A percentile compares a stretch with the other conserved stretches of the same genome.
Conservation (phyloP, 2,329 filamentous ascomycete species). For the Aureobasidium uvarum region DNA sequence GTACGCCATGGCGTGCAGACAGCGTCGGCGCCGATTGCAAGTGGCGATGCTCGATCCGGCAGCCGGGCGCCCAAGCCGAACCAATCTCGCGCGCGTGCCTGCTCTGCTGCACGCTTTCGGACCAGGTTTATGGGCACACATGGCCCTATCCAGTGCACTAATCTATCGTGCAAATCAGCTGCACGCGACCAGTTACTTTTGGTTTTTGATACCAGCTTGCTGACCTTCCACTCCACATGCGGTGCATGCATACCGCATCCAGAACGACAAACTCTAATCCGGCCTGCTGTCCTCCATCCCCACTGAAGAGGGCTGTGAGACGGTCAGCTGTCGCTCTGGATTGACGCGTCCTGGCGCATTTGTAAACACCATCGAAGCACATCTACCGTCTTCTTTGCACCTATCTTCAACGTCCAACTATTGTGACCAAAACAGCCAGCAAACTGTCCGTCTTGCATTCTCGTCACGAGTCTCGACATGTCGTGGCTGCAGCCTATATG, state of each 20-base stretch:
- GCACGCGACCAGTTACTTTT: conserved; percentile 23
- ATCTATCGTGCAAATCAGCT: background rate
- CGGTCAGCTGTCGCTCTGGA: background rate
- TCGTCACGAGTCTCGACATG: conserved; percentile 8
- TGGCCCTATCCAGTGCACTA: background rate
- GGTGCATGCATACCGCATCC: conserved; percentile 3
- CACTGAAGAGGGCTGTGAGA: conserved; percentile 13
- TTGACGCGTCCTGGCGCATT: conserved; percentile 4
- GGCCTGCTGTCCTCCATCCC: background rate
- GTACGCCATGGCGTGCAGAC: background rate
- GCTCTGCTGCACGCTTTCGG: background rate
- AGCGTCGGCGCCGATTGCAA: conserved; percentile 6
- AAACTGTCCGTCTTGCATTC: conserved; percentile 8
- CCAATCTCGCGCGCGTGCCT: conserved; percentile 3
- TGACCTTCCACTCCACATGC: background rate
- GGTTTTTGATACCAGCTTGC: background rate
- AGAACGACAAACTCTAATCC: background rate
- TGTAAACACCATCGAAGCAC: background rate
- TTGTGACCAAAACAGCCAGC: background rate
- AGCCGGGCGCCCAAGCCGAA: conserved; percentile 1
- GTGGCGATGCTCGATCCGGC: conserved; percentile 16
- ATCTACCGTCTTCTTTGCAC: background rate
- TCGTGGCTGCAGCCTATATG: conserved; percentile 18
- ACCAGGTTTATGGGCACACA: conserved; percentile 15
- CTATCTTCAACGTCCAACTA: background rate